Conservation (phyloP, 2,329 filamentous ascomycete genomes). For the Phyllachora maydis region DNA sequence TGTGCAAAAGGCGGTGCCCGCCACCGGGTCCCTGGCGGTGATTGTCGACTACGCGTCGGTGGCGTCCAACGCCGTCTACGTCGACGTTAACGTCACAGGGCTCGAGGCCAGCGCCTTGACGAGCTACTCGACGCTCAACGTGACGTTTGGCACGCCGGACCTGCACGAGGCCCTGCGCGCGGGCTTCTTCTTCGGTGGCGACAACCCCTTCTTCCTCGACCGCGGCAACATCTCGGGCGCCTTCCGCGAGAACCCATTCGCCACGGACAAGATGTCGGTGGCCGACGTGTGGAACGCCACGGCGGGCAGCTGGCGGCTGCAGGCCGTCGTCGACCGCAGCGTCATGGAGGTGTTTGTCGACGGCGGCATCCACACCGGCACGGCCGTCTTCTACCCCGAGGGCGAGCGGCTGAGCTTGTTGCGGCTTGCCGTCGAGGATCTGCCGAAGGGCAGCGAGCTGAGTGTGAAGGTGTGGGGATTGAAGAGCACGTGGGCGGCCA, state of each 20-base stretch:
- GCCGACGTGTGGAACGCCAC: constrained; percentile 9
- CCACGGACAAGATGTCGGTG: constrained; percentile 27
- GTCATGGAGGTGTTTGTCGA: constrained; percentile 34
- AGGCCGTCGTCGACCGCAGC: constrained; percentile 28
- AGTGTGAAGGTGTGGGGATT: constrained; percentile 15
- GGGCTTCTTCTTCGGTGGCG: constrained; percentile 25
- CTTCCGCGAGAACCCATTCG: constrained; percentile 19
- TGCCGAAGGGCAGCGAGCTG: constrained; percentile 13
- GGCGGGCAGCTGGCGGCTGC: constrained; percentile 10
- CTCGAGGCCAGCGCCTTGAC: constrained; percentile 8
- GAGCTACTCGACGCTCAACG: constrained; percentile 9
- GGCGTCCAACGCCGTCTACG: constrained; percentile 27
- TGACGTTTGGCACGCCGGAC: constrained; percentile 16
- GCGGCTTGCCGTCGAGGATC: constrained; percentile 11
- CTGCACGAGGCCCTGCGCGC: constrained; percentile 25
- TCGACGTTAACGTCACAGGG: constrained; percentile 29
- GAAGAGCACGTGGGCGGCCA: constrained; percentile 14
- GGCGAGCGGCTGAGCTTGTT: constrained; percentile 16
- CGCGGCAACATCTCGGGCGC: constrained; percentile 22
- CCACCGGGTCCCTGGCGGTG: constrained; percentile 23
- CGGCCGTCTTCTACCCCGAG: constrained; percentile 29
- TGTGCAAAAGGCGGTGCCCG: constrained; percentile 18
- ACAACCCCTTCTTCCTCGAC: constrained; percentile 27
- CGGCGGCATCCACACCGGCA: constrained; percentile 24
- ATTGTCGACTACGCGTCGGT: constrained; percentile 30